Percentiles rank a stretch among this genome's conserved stretches.
These are phyloP conservation scores for Aspergillus quadricinctus DNA, from an alignment of 2,329 filamentous ascomycete species.

Conservation along the genomic window DNA sequence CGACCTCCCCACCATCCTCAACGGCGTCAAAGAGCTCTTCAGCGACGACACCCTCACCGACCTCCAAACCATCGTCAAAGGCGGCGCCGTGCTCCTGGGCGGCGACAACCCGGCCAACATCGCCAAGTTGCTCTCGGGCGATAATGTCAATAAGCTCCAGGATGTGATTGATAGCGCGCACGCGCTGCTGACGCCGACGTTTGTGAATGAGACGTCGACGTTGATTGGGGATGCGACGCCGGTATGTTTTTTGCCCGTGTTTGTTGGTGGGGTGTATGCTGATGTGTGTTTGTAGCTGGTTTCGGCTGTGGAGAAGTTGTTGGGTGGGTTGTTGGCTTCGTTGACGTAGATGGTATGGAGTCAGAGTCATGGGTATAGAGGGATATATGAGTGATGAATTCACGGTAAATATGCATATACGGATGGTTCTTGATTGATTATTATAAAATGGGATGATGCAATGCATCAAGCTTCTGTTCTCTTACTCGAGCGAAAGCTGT, in stretches of 20 bases:
- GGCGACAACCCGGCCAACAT: constrained; percentile 26
- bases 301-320: constrained; percentile 24
- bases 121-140: constrained; percentile 20
- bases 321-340: constrained; percentile 22
- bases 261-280: neutral
- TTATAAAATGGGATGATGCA: neutral
- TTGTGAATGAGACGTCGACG: constrained; percentile 28
- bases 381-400: neutral
- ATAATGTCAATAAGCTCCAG: constrained; percentile 22
- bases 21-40: constrained; percentile 24
- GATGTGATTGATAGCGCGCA: constrained; percentile 24
- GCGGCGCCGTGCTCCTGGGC: constrained; percentile 26
- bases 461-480: neutral
- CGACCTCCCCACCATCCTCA: constrained; percentile 23
- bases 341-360: constrained; percentile 4
- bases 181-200: constrained; percentile 21
- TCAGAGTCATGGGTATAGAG: neutral
- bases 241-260: constrained; percentile 15
- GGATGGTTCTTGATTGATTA: neutral
- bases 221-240: constrained; percentile 32
- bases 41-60: constrained; percentile 21
- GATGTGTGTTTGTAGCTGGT: constrained; percentile 19
- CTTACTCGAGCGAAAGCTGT: no score
- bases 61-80: constrained; percentile 22
- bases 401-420: neutral